Evolutionary conservation across 202 grass and related monocot species (phyloP), one percentile per base, ranked within the genome.

Genomic region (Carex sylvatica): DNA sequence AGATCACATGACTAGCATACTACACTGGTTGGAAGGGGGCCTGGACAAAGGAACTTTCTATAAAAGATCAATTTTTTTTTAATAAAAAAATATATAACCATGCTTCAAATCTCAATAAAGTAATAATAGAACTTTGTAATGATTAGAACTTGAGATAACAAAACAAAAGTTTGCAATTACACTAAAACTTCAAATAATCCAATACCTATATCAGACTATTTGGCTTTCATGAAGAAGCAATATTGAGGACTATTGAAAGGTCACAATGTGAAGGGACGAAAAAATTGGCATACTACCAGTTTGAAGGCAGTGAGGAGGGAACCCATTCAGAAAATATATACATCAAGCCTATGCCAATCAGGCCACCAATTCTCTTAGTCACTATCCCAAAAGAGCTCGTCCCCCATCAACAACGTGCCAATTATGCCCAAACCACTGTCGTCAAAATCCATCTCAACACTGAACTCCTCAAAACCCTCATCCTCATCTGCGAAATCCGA

Each of bases 391-490:
- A 66, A 82, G 13, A 54, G 16, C 14, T 74, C 70, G 3, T 66
- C 79, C 61, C 42, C 79, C 53, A 67, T 33, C 26, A 22, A 9
- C 36, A 68, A 67, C 2, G 79, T 30, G 20, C 38, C 61, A 64
- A 81, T 67, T 40, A 81, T 31, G 38, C 44, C 64, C 61, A 82
- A 82, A 36, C 24, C 58, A 19, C 26, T 62, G 15, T 82, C 62
- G 19, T 68, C 61, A 3, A 69, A 66, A 66, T 54, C 22, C 46
- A 82, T 82, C 44, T 82, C 23, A 19, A 82, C 44, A 82, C 62
- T 31, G 13, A 82, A 83, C 80, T 86, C 66, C 63, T 83, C 83
- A 12, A 22, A 71, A 72, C 60, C 16, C 18, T 61, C 64, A 56
- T 76, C 51, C 15, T 77, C 73, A n/a, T 77, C 73, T 19, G 51